Conservation (phyloP, 2,329 filamentous ascomycete species). For the Sclerotinia borealis region DNA sequence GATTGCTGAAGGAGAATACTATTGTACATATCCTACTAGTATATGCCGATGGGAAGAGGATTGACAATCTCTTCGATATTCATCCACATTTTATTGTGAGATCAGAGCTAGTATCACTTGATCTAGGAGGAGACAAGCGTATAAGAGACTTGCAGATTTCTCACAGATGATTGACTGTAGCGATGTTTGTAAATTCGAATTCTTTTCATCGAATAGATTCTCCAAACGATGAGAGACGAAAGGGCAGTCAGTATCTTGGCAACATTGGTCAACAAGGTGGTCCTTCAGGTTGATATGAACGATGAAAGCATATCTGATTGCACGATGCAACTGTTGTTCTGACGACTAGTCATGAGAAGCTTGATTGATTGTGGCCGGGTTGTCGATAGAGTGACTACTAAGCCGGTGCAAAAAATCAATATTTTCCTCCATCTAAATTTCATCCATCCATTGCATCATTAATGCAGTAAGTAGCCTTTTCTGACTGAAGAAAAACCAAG, state of each 20-base stretch:
- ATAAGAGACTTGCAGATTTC: background rate
- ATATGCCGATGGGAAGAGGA: slow-evolving; percentile 20
- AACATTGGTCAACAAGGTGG: slow-evolving; percentile 33
- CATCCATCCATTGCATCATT: slow-evolving; percentile 44
- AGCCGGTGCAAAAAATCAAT: slow-evolving; percentile 33
- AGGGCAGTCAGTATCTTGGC: slow-evolving; percentile 31
- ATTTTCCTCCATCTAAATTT: slow-evolving; percentile 37
- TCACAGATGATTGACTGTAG: background rate
- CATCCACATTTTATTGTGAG: background rate
- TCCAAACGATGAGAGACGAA: background rate
- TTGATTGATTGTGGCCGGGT: slow-evolving; percentile 34
- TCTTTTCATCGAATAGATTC: background rate
- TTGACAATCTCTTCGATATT: background rate
- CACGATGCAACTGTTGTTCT: slow-evolving; percentile 28
- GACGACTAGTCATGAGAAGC: slow-evolving; percentile 41
- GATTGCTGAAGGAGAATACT: slow-evolving; percentile 20
- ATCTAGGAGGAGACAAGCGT: background rate
- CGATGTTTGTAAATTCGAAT: background rate
- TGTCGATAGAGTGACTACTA: slow-evolving; percentile 29
- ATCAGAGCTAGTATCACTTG: background rate
- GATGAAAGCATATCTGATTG: slow-evolving; percentile 26
- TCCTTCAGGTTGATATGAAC: slow-evolving; percentile 35
- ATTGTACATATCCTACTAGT: slow-evolving; percentile 28
- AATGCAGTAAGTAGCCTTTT: slow-evolving; percentile 39
- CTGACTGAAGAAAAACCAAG: slow-evolving; percentile 16